These are phyloP conservation scores for Mallotus nudiflorus DNA, from an alignment of 345 rosid genomes.

Conservation along the genomic window DNA sequence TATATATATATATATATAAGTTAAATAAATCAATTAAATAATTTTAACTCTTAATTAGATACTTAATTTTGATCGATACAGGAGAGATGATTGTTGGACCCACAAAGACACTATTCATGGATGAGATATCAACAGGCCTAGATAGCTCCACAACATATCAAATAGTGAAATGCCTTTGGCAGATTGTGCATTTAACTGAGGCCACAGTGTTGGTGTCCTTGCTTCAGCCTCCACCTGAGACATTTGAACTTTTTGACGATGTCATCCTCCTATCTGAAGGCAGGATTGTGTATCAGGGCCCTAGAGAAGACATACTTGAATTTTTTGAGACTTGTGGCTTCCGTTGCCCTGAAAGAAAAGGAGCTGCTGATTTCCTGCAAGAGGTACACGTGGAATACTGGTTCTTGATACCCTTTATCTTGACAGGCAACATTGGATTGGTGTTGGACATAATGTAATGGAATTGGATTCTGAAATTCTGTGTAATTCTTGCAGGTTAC, in stretches of 20 bases:
- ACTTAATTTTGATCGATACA: conserved; percentile 15
- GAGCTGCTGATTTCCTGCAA: conserved; percentile 88
- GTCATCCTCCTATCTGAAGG: conserved; percentile 79
- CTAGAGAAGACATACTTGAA: conserved; percentile 56
- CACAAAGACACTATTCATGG: conserved; percentile 88
- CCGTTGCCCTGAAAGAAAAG: conserved; percentile 81
- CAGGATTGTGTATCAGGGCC: conserved; percentile 83
- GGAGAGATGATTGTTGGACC: conserved; percentile 99
- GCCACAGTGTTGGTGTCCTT: conserved; percentile 78
- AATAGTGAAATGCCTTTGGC: conserved; percentile 84
- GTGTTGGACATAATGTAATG: not conserved
- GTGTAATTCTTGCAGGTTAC: conserved; percentile 53
- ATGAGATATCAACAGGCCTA: conserved; percentile 91
- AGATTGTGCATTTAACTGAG: conserved; percentile 68
- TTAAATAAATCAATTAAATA: no score
- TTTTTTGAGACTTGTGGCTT: conserved; percentile 79
- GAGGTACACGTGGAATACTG: no score
- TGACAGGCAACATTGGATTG: not conserved
- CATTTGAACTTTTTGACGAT: conserved; percentile 86
- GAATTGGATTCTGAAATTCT: no score
- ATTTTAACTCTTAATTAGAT: no score
- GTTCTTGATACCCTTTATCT: no score
- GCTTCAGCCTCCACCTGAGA: conserved; percentile 93
- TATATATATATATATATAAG: no score
- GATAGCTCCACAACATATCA: conserved; percentile 93